Base-by-base conservation (phyloP, 2,329 filamentous ascomycete genomes). In the Botrytis sinoallii region DNA sequence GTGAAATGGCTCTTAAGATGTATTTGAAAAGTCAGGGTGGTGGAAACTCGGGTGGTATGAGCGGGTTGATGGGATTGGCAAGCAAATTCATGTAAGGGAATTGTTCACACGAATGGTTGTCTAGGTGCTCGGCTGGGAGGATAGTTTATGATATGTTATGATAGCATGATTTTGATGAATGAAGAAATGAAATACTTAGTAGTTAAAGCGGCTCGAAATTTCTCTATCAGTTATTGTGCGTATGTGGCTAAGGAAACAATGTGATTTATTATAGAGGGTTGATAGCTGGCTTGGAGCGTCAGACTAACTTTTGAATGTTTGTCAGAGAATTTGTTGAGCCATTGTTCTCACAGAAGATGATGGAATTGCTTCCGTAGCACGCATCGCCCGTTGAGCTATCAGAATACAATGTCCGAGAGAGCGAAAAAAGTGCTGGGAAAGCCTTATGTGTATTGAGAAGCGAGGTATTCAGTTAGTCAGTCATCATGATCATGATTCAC, bases 1-100 rank as follows among this genome's bases (percentile, higher is more conserved):
- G 90, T 2, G 91, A 97, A 86, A 92, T 93, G 88, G 95, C 94
- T 4, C 83, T 97, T 79, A 94, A 97, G 88, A 92, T 97, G 89
- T 97, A 95, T 83, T 84, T 97, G 85, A 95, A 97, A 88, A 90
- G 88, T 78, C 87, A 94, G 81, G 87, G 87, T 32, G 83, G 86
- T 76, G 84, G 85, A 52, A 82, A 16, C 48, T 70, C 67, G 4
- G 82, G 84, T 38, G 80, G 83, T n/a, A 75, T 76, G 22, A 84
- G 84, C 60, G 84, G 84, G 65, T 80, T 84, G 22, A 82, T 85
- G 75, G 86, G 88, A 2, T 79, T 91, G 74, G 89, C 89, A 14
- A 86, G 86, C 81, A 91, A 91, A 82, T 91, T 92, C 81, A 77
- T 90, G 81, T 81, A 77, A 57, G 14, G 1, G 8, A 8, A 32